phyloP scores from a whole-genome alignment of 2,329 filamentous ascomycete genomes.

The Colletotrichum sp. region DNA sequence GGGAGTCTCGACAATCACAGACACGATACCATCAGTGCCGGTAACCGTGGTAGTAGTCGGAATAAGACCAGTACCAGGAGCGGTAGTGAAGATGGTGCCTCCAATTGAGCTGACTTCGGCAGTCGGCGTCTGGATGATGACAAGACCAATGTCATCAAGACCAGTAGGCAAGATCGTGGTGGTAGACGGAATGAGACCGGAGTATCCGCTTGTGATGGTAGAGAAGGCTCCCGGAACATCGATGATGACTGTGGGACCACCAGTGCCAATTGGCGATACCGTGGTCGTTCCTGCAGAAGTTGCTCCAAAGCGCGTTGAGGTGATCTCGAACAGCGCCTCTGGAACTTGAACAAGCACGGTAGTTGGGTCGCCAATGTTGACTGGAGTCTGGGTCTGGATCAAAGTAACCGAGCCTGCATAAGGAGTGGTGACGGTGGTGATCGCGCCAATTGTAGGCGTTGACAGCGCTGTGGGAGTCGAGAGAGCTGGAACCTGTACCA shows the following conservation, averaged over 20 bases:
- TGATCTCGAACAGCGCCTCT: neutral
- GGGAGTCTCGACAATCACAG: neutral
- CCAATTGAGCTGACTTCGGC: neutral
- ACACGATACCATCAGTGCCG: neutral
- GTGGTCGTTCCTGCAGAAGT: conserved; percentile 1
- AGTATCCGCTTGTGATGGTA: conserved; percentile 3
- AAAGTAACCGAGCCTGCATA: neutral
- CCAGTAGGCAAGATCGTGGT: neutral
- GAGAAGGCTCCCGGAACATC: neutral
- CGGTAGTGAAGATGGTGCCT: neutral
- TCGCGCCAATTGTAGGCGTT: neutral
- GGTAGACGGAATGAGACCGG: neutral
- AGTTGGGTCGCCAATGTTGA: neutral
- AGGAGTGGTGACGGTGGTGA: neutral
- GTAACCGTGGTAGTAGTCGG: neutral
- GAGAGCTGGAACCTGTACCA: neutral
- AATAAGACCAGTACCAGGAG: neutral
- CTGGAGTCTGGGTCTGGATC: neutral
- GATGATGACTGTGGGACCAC: neutral
- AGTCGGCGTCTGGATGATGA: neutral
- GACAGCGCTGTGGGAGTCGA: neutral
- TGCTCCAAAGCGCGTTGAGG: conserved; percentile 3
- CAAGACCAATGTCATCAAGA: neutral
- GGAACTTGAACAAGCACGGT: conserved; percentile 10
- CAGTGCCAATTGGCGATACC: neutral